Evolutionary conservation across 2,329 filamentous ascomycete species (phyloP), one percentile per base, ranked within the genome.

Genomic region (Cladosporium phlei): DNA sequence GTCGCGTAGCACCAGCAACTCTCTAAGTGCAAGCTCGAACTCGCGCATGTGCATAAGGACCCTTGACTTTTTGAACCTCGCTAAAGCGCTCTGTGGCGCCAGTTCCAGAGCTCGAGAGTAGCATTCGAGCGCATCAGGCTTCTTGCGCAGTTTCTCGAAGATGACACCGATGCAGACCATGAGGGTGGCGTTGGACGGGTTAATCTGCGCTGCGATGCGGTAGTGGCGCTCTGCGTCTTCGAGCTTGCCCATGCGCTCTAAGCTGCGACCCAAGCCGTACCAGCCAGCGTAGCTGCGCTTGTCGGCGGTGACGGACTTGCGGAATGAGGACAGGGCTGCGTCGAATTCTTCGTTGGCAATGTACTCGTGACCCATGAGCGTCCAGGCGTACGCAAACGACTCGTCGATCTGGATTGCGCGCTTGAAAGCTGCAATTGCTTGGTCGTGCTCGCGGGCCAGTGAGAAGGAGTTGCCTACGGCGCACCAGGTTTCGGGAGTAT

Each of bases 341-440:
- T 97, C 91, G 61, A 93, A 96, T 65, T 98, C 94, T 67, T 98
- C 94, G 56, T 96, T 97, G 27, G 87, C 80, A 34, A 97, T 85
- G 63, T 95, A 88, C 63, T 98, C 93, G 64, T 98, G 93, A 1
- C 93, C 93, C 65, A 97, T 91, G 3, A 98, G 71, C 0, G 93
- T 97, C 65, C 91, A 96, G 1, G 89, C 91, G 63, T 98, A 98
- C 1, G 93, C 90, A 65, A 97, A 96, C 48, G 83, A 85, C 5
- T 88, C 82, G 61, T 96, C 82, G 2, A 98, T 70, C 64, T 97
- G 90, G 0, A 90, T 95, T 5, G 93, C 91, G 47, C 93, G 82
- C 62, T 88, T 91, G 77, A 98, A 98, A 66, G 93, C 96, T 55
- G 85, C 84, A 45, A 98, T 75, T 10, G 94, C 93, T 68, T 95